Base-by-base conservation (phyloP, 192 early-diverging fungal genomes). In the Podila minutissima region DNA sequence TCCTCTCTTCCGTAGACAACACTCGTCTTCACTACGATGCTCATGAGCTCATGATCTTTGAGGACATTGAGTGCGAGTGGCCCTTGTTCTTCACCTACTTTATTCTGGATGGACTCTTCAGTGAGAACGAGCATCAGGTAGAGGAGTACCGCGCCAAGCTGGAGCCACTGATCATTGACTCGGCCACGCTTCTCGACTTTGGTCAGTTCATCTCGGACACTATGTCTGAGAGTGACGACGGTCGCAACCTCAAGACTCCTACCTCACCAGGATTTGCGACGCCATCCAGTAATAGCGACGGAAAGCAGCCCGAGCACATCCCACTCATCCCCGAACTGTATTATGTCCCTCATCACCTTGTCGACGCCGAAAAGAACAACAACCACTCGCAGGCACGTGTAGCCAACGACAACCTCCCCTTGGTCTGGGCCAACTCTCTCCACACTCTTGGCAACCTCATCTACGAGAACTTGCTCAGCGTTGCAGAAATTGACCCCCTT, bases 1-100 rank as follows among this genome's bases (percentile, higher is more conserved):
- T 31, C 19, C 5, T 9, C 31, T 26, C 29, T 15, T 5, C 19
- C 10, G 0, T 62, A 84, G 92, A 96, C 70, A 88, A 84, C 19
- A 75, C 74, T 10, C 93, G 94, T 63, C 84, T 96, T 29, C 90
- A 95, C 69, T 96, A 96, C 74, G 91, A 95, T 31, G 86, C 93
- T 2, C 89, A 91, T 38, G 95, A 96, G 75, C 87, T 96, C 66
- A 89, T 91, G 69, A 87, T 92, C 17, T 96, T 96, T 84, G 93
- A 95, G 69, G 82, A 91, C 62, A 90, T 96, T 46, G 95, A 96
- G 77, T 94, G 90, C 51, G 95, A 96, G 74, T 96, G 95, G 95
- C 95, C 95, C 11, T 74, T 96, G 13, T 96, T 96, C 72, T 96
- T 93, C 66, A 95, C 95, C 11, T 96, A 96, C 75, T 83, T 95